Percentiles rank a stretch among this genome's conserved stretches.
Conservation (phyloP, 2,329 filamentous ascomycete species). For the Paraphaeosphaeria sporulosa region DNA sequence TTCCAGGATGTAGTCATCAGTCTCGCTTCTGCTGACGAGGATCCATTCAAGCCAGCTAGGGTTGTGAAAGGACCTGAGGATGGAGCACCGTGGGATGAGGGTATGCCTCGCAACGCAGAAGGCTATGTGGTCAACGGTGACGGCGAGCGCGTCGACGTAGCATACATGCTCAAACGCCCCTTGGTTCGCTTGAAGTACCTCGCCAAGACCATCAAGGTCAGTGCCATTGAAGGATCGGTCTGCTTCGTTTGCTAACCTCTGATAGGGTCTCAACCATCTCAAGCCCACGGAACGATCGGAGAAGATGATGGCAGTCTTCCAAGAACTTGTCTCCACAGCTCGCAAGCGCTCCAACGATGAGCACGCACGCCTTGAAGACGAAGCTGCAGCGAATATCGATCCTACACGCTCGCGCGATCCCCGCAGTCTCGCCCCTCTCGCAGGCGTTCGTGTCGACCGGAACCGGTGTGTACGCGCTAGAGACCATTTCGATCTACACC, state of each 20-base stretch:
- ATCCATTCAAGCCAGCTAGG: constrained; percentile 58
- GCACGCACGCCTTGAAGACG: constrained; percentile 77
- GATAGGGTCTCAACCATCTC: constrained; percentile 64
- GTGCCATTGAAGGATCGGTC: constrained; percentile 6
- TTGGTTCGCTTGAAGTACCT: constrained; percentile 88
- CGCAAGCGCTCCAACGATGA: constrained; percentile 78
- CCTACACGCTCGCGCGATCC: constrained; percentile 80
- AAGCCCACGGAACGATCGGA: constrained; percentile 64
- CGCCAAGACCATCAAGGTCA: constrained; percentile 79
- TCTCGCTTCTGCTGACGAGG: constrained; percentile 76
- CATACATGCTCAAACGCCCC: constrained; percentile 88
- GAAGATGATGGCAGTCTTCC: constrained; percentile 68
- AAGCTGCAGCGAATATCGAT: constrained; percentile 85
- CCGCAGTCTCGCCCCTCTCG: constrained; percentile 74
- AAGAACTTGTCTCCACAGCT: constrained; percentile 77
- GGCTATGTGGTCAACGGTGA: constrained; percentile 72
- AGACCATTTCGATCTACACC: constrained; percentile 85
- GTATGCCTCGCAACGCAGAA: constrained; percentile 64
- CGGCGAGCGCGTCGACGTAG: constrained; percentile 92
- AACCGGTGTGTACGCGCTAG: constrained; percentile 84
- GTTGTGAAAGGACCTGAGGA: constrained; percentile 53
- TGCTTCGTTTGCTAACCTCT: constrained; percentile 38
- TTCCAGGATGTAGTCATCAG: constrained; percentile 97
- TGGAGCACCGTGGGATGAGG: constrained; percentile 61
- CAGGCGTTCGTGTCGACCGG: constrained; percentile 75